Evolutionary conservation across 2,329 filamentous ascomycete genomes (phyloP), one percentile per base, ranked within the genome.

Genomic region (Penicillium sp.): DNA sequence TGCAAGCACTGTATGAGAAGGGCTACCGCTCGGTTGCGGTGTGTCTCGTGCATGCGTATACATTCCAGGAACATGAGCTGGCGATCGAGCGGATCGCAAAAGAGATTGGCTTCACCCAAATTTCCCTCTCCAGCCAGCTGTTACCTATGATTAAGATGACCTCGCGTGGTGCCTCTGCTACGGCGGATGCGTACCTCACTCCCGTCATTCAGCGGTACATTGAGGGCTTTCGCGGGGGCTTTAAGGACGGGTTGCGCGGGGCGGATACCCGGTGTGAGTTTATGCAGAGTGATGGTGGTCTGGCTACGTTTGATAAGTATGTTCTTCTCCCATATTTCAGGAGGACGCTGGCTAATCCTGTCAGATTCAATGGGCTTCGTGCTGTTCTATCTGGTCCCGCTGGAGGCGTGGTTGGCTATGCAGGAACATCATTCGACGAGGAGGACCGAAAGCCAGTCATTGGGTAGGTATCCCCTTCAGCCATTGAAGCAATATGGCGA

Each of bases 331-430:
- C 11, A 11, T 7, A 11, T 3, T 35, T 35, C 31, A 11, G 31
- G 7, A 8, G 31, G 31, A 35, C 31, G 5, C 76, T 89, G 7
- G 86, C 88, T 7, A 79, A 82, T 63, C 80, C 81, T 56, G 77
- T 76, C 60, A 75, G 83, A 69, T 97, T 97, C 73, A 95, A 91
- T 1, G 93, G 93, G 0, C 79, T 97, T 9, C 90, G 91, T 70
- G 93, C 93, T 1, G 97, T 97, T 61, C 75, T 97, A 5, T 96
- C 93, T 1, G 94, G 93, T 0, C 93, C 93, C 0, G 93, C 93
- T n/a, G 93, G 93, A 48, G 93, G 93, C 50, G 93, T 97, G 0
- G 93, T 97, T 0, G 93, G 93, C 5, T 97, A 97, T 75, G 93
- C 93, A n/a, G 87, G 94, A 21, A 97, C 93, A 0, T 95, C 91